Evolutionary conservation across 129 eudicot species (phyloP).

Genomic region (Helianthus annuus): HanXRQr2.0-SUNRISE NC_035434.2:70405313-70405812

Average conservation of each 20-base stretch:
- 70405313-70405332: constrained; percentile 82
- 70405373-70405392: constrained; percentile 37
- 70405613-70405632: constrained; percentile 80
- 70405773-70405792: constrained; percentile 74
- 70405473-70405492: constrained; percentile 73
- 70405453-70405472: constrained; percentile 82
- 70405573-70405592: constrained; percentile 90
- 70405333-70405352: constrained; percentile 74
- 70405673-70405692: constrained; percentile 81
- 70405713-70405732: constrained; percentile 51
- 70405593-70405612: constrained; percentile 83
- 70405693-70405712: constrained; percentile 71
- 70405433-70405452: constrained; percentile 35
- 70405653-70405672: constrained; percentile 84
- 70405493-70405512: constrained; percentile 63
- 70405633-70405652: constrained; percentile 70
- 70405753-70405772: constrained; percentile 61
- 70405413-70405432: constrained; percentile 41
- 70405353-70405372: constrained; percentile 49
- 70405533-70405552: constrained; percentile 90
- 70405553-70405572: constrained; percentile 66
- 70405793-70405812: constrained; percentile 72
- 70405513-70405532: constrained; percentile 71
- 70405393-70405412: constrained; percentile 55
- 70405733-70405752: constrained; percentile 52